Conservation (phyloP, 768 basidiomycete species). For the Hortiboletus campestris region DNA sequence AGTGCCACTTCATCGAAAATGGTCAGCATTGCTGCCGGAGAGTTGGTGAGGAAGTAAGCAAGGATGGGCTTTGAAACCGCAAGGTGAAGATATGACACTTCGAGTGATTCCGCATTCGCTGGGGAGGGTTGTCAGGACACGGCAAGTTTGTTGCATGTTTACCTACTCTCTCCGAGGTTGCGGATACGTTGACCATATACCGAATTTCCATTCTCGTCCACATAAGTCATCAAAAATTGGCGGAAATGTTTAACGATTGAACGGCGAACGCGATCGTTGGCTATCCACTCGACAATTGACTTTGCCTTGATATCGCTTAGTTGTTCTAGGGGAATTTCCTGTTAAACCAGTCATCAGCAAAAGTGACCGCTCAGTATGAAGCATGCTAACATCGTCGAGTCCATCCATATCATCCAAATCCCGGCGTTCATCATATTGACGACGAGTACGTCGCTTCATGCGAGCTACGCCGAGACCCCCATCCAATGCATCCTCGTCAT, state of each 20-base stretch:
- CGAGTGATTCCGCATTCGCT: slow-evolving; percentile 97
- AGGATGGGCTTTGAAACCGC: slow-evolving; percentile 90
- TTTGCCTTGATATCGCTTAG: slow-evolving; percentile 97
- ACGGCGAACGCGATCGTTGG: slow-evolving; percentile 84
- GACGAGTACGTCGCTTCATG: slow-evolving; percentile 79
- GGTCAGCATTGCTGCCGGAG: slow-evolving; percentile 86
- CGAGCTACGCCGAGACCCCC: slow-evolving; percentile 63
- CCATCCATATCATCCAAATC: slow-evolving; percentile 92
- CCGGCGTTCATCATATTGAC: slow-evolving; percentile 91
- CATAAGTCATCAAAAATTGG: slow-evolving; percentile 93
- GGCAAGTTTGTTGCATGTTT: background rate
- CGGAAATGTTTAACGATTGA: slow-evolving; percentile 92
- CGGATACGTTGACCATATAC: slow-evolving; percentile 95
- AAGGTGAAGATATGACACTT: slow-evolving; percentile 96
- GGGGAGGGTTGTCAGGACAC: slow-evolving; percentile 11
- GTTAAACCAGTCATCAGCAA: slow-evolving; percentile 17
- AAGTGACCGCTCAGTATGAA: background rate
- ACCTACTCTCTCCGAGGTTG: slow-evolving; percentile 89
- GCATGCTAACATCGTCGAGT: slow-evolving; percentile 68
- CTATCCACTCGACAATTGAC: slow-evolving; percentile 97
- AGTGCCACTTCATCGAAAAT: slow-evolving; percentile 97
- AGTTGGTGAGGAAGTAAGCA: slow-evolving; percentile 96
- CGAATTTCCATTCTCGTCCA: slow-evolving; percentile 86
- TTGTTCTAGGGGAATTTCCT: slow-evolving; percentile 96
- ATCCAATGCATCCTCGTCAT: slow-evolving; percentile 71